Evolutionary conservation across 805 yeast genomes (phyloP).

Genomic region (Yamadazyma scolyti): DNA sequence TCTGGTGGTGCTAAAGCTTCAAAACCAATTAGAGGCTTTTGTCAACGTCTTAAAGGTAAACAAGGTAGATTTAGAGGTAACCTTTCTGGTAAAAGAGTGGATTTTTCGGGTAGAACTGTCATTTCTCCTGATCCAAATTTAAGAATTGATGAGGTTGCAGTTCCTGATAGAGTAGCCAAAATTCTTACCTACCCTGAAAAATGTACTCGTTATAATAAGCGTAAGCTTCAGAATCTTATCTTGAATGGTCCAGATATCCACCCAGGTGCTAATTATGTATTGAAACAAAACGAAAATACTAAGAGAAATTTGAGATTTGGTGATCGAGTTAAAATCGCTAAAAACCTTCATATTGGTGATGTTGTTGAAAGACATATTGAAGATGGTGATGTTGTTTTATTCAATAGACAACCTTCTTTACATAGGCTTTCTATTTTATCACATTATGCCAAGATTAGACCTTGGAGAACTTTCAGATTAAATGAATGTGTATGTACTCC

Average conservation of each 20-base stretch:
- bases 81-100: slow-evolving; percentile 96
- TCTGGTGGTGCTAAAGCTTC: slow-evolving; percentile 54
- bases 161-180: slow-evolving; percentile 95
- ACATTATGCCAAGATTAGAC: slow-evolving; percentile 93
- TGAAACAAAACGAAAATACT: slow-evolving; percentile 78
- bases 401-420: slow-evolving; percentile 96
- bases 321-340: slow-evolving; percentile 74
- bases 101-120: slow-evolving; percentile 96
- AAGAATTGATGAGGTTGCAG: slow-evolving; percentile 95
- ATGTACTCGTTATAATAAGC: slow-evolving; percentile 82
- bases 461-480: slow-evolving; percentile 96
- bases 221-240: slow-evolving; percentile 70
- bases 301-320: slow-evolving; percentile 89
- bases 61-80: slow-evolving; percentile 99
- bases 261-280: slow-evolving; percentile 94
- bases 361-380: slow-evolving; percentile 94
- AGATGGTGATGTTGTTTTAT: slow-evolving; percentile 93
- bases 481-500: slow-evolving; percentile 99
- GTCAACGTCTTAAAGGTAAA: slow-evolving; percentile 96
- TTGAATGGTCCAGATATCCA: slow-evolving; percentile 82
- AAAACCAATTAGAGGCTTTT: slow-evolving; percentile 87
- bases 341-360: slow-evolving; percentile 78
- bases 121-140: slow-evolving; percentile 98
- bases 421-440: slow-evolving; percentile 92
- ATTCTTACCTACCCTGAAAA: slow-evolving; percentile 94